A percentile compares a stretch with the other conserved stretches of the same genome.
Conservation (phyloP, 495 filamentous ascomycete genomes). For the Viridothelium virens region DNA sequence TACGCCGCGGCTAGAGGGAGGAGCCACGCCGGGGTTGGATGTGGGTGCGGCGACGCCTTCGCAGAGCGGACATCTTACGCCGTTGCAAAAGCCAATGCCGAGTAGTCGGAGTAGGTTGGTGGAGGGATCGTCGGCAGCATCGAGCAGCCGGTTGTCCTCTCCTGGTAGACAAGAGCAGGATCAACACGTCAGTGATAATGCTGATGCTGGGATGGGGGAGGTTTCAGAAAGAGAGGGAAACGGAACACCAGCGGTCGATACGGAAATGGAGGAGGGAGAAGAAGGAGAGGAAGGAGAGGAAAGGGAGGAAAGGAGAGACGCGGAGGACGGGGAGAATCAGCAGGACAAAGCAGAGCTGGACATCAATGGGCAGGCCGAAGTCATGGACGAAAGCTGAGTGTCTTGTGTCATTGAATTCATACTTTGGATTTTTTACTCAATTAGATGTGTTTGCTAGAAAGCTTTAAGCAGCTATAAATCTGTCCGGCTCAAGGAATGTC, state of each 20-base stretch:
- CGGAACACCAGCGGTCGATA: not conserved
- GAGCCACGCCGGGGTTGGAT: not conserved
- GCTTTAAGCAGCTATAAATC: too few relatives aligned
- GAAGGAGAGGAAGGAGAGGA: slow-evolving; percentile 11
- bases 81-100: not conserved
- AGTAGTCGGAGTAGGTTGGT: not conserved
- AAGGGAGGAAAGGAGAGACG: not conserved
- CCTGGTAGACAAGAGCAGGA: slow-evolving; percentile 2
- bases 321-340: slow-evolving; percentile 17
- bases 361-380: not conserved
- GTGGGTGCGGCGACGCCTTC: not conserved
- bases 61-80: not conserved
- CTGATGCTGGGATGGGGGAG: not conserved
- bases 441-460: too few relatives aligned
- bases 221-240: not conserved
- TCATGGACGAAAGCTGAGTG: not conserved
- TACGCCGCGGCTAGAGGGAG: slow-evolving; percentile 15
- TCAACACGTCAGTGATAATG: not conserved
- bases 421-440: not conserved
- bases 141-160: not conserved
- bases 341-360: not conserved
- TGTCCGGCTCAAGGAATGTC: too few relatives aligned
- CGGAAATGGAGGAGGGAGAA: slow-evolving; percentile 8
- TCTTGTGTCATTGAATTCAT: not conserved
- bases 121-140: not conserved